Percentiles rank a stretch among this genome's conserved stretches.
Evolutionary conservation across 176 grass and related monocot species (phyloP).

Genomic region (Otatea glauca): DNA sequence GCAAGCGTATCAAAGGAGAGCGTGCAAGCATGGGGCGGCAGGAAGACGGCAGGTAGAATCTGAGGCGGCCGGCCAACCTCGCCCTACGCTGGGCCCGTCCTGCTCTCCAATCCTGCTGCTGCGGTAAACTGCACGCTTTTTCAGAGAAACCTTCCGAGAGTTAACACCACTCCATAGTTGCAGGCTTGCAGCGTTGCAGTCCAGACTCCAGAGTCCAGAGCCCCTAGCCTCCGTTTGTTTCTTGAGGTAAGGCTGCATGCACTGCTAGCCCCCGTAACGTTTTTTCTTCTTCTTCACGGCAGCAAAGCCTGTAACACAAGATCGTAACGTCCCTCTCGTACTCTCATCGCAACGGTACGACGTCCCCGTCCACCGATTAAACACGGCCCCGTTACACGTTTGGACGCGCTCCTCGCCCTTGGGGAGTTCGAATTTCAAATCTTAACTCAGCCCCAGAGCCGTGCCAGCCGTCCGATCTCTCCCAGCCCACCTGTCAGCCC

Average conservation of each 20-base stretch:
- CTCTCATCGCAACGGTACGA: not conserved
- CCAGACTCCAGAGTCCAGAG: not conserved
- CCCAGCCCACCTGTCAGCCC: not conserved
- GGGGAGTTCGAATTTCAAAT: constrained; percentile 22
- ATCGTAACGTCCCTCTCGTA: not conserved
- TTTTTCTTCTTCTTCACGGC: not conserved
- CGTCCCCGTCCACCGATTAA: not conserved
- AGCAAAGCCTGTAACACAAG: not conserved
- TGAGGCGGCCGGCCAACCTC: not conserved
- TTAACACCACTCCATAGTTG: not conserved
- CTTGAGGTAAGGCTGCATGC: constrained; percentile 27
- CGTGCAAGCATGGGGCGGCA: no score
- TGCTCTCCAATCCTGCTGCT: constrained; percentile 10
- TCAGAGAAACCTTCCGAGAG: constrained; percentile 34
- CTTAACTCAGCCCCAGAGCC: no score
- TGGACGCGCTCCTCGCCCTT: not conserved
- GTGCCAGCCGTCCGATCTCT: constrained; percentile 29
- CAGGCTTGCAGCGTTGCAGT: not conserved
- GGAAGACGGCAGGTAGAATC: constrained; percentile 23
- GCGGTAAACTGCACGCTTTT: constrained; percentile 23
- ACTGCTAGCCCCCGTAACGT: not conserved
- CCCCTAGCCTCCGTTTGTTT: not conserved
- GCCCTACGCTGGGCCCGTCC: not conserved
- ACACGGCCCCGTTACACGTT: not conserved
- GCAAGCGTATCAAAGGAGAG: no score